phyloP scores from a whole-genome alignment of 768 basidiomycete genomes.

The Lyophyllum shimeji region DNA sequence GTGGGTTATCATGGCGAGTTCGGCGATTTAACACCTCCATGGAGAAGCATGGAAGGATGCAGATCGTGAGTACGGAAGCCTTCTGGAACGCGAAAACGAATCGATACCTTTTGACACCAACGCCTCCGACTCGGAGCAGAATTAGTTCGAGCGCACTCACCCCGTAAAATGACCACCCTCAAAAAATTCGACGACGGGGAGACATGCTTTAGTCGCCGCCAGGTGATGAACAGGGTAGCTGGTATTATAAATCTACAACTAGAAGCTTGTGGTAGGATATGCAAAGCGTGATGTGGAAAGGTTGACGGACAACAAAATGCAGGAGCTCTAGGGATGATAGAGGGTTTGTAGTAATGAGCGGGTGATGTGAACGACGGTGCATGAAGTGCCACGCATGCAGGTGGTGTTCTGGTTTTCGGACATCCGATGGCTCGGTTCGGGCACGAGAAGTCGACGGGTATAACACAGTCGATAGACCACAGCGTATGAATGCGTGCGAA shows the following conservation, averaged over 20 bases:
- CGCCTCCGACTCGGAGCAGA: not conserved
- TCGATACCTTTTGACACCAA: not conserved
- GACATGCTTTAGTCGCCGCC: slow-evolving; percentile 1
- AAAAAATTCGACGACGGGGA: slow-evolving; percentile 1
- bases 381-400: slow-evolving; percentile 7
- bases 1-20: not conserved
- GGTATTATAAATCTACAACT: slow-evolving; percentile 24
- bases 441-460: slow-evolving; percentile 16
- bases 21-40: not conserved
- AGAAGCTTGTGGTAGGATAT: slow-evolving; percentile 17
- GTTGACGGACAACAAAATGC: slow-evolving; percentile 8
- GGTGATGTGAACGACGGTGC: slow-evolving; percentile 9
- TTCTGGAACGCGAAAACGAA: not conserved
- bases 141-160: too few species aligned
- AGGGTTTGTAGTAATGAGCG: slow-evolving; percentile 12
- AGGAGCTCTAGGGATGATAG: slow-evolving; percentile 13
- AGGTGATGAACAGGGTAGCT: slow-evolving; percentile 10
- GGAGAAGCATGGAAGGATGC: not conserved
- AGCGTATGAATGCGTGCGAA: slow-evolving; percentile 28
- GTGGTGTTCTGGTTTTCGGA: slow-evolving; percentile 8
- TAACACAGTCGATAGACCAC: slow-evolving; percentile 21
- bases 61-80: not conserved
- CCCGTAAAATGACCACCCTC: not conserved
- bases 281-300: slow-evolving; percentile 4
- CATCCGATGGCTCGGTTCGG: slow-evolving; percentile 11